These are phyloP conservation scores for Fulvia fulva DNA, from an alignment of 2,329 filamentous ascomycete genomes.

Conservation along the genomic window DNA sequence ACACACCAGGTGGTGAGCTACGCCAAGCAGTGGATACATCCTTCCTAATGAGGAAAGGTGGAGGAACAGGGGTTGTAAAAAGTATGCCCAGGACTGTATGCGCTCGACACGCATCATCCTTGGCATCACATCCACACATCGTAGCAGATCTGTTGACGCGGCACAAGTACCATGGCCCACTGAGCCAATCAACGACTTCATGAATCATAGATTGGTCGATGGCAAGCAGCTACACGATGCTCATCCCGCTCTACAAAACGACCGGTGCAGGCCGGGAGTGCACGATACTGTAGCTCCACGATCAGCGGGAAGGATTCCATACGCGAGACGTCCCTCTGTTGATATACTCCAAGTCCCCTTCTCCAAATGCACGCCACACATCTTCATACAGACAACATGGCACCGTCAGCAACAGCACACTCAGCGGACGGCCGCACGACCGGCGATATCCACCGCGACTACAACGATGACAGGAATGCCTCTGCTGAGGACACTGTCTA, in stretches of 20 bases:
- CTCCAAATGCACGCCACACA: constrained; percentile 9
- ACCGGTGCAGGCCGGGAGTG: not conserved
- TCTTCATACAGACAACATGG: constrained; percentile 15
- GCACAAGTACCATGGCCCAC: not conserved
- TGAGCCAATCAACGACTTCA: not conserved
- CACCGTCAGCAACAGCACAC: constrained; percentile 19
- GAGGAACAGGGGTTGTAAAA: no score
- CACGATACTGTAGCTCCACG: not conserved
- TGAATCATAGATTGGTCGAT: not conserved
- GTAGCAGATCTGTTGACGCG: not conserved
- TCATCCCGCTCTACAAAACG: not conserved
- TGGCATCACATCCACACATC: not conserved
- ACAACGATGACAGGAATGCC: constrained; percentile 44
- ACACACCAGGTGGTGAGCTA: no score
- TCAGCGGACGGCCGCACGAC: constrained; percentile 8
- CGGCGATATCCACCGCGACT: constrained; percentile 34
- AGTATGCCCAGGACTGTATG: no score
- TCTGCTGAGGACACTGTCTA: constrained; percentile 48
- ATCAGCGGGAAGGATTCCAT: not conserved
- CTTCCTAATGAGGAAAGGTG: no score
- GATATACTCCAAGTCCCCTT: not conserved
- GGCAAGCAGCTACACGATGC: not conserved
- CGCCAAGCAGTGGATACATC: no score
- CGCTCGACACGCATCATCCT: not conserved
- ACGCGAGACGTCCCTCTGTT: not conserved